Evolutionary conservation across 1,139 yeast species (phyloP), one percentile per base, ranked within the genome.

Genomic region (Tardiomyces digboiensis): DNA sequence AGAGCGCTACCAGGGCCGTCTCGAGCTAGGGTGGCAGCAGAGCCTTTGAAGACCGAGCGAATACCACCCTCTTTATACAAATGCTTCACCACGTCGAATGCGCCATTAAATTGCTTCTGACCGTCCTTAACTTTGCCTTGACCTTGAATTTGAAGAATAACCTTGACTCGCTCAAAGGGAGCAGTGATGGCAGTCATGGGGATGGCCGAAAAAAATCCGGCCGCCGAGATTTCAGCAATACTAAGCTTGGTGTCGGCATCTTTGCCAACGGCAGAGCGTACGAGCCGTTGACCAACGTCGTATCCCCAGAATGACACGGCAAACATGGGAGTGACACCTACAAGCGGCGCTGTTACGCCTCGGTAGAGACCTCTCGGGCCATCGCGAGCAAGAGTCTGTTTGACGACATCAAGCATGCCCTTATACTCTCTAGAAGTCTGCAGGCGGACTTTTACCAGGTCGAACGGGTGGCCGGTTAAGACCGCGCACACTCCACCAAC

Each of bases 1-100:
- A 88, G 72, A 0, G 97, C 97, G n/a, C 95, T 83, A 3, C 98
- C 98, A 1, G 98, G 98, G 10, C 97, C 97, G 60, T 91, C 98
- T 65, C 98, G 80, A 14, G 95, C 94, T 52, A 91, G 69, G 1
- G 98, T 91, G 5, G 97, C 97, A 20, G 74, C 75, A 0, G 96
- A 83, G 18, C 98, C 98, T 63, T 86, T 85, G 68, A 86, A 89
- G 40, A 91, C 75, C 1, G 97, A 88, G 52, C 75, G 68, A 39
- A 89, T 55, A 39, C 97, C 97, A 36, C 97, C 97, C 42, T 83
- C 78, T 45, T 71, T 72, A 58, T 88, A 79, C 60, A 91, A 76
- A 57, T 80, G 80, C 50, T 69, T 72, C 39, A 88, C 80, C 2
- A 82, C 87, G 23, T 78, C 73, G 26, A 72, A 67, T 3, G 71